These are phyloP conservation scores for Furcasterigmium sp. DNA, from an alignment of 2,329 filamentous ascomycete species.

Conservation along the genomic window DNA sequence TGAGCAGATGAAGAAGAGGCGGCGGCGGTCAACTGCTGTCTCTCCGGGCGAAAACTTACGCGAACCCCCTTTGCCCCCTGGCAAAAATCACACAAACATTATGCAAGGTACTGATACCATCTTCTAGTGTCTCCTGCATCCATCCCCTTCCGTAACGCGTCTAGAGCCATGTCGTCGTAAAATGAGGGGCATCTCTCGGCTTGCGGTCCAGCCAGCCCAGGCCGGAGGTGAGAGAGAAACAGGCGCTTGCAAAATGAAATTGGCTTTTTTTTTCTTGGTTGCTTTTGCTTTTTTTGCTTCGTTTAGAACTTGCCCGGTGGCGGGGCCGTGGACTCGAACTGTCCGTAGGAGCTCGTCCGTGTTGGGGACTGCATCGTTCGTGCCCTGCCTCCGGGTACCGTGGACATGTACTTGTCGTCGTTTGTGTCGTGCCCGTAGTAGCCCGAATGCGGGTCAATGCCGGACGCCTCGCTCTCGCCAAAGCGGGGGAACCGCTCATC, in stretches of 20 bases:
- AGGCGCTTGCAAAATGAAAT: not conserved
- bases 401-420: constrained; percentile 19
- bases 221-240: constrained; percentile 6
- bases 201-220: constrained; percentile 11
- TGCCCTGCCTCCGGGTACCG: constrained; percentile 13
- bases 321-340: constrained; percentile 18
- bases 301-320: constrained; percentile 8
- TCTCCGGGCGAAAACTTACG: not conserved
- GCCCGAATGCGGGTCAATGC: constrained; percentile 8
- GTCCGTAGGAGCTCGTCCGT: constrained; percentile 28
- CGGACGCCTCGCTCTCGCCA: constrained; percentile 6
- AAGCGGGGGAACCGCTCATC: constrained; percentile 11
- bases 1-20: not conserved
- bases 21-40: not conserved
- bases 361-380: constrained; percentile 21
- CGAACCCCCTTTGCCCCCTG: not conserved
- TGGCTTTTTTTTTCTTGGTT: not conserved
- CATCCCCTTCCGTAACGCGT: constrained; percentile 1
- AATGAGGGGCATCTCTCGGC: constrained; percentile 14
- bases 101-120: constrained; percentile 1
- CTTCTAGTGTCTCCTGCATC: not conserved
- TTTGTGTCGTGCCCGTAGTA: constrained; percentile 10
- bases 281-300: not conserved
- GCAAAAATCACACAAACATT: not conserved
- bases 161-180: constrained; percentile 8